Evolutionary conservation across 139 green algal genomes (phyloP), one percentile per base, ranked within the genome.

Genomic region (Chlorella sorokiniana): DNA sequence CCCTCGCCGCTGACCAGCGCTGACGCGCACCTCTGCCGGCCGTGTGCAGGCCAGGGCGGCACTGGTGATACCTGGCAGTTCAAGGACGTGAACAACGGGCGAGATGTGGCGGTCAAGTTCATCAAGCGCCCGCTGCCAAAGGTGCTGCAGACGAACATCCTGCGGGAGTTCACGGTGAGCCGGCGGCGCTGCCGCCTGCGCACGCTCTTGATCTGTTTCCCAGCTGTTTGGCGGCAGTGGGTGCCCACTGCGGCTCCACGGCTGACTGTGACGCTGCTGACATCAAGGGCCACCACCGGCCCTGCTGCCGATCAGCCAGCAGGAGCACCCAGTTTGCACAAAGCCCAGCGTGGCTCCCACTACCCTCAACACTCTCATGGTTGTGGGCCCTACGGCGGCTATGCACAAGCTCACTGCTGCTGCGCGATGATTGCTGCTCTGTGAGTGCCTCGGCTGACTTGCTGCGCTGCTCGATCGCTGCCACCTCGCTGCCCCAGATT

Each of bases 11-110:
- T 22, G 63, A 7, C n/a, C n/a, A n/a, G n/a, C 31, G 9, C n/a
- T 42, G 63, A 7, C 29, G 6, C 42, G 33, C 63, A 14, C n/a
- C 56, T 33, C 22, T 38, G 11, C 37, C 20, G 14, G 33, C 52
- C 35, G 10, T 1, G 23, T 69, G 78, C 69, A 88, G 84, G 84
- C n/a, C 67, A 70, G 41, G 92, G 92, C 29, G 91, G 91, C 59
- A 94, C 91, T 11, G 92, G 91, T 41, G 91, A 96, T 48, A 94
- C 92, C 2, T 95, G 88, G 88, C 76, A 92, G 27, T 95, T 93
- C 81, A 86, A 81, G 65, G 88, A 93, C 35, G 59, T 68, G 3
- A n/a, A 44, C 0, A 91, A 69, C 23, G 82, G 85, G n/a, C 70
- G 90, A 35, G 79, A 89, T 10, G 89, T 94, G 63, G 91, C 92